Evolutionary conservation across 306 rosid species (phyloP).

Genomic region (Sicyos edulis): DNA sequence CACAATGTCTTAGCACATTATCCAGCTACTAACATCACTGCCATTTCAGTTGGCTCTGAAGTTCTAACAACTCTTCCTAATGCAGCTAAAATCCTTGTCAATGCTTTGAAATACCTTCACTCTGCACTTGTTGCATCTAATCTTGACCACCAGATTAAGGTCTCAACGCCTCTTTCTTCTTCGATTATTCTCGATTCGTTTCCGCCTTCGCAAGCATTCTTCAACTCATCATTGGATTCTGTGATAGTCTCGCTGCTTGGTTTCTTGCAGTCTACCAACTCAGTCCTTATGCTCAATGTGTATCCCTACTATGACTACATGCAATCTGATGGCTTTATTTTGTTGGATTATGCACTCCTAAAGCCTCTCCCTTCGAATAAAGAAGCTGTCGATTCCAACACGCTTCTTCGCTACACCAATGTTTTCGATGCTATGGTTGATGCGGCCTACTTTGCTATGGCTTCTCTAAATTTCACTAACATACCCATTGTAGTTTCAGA

Average conservation of each 20-base stretch:
- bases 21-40: slow-evolving; percentile 82
- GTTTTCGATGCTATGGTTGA: slow-evolving; percentile 88
- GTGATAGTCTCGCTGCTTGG: slow-evolving; percentile 73
- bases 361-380: slow-evolving; percentile 84
- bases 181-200: slow-evolving; percentile 82
- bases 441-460: slow-evolving; percentile 88
- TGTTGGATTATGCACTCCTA: slow-evolving; percentile 85
- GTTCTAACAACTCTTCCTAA: slow-evolving; percentile 69
- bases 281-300: slow-evolving; percentile 75
- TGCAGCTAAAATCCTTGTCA: slow-evolving; percentile 77
- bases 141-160: slow-evolving; percentile 70
- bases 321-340: slow-evolving; percentile 63
- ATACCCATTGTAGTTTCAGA: slow-evolving; percentile 77
- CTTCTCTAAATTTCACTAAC: slow-evolving; percentile 64
- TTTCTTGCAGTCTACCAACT: slow-evolving; percentile 77
- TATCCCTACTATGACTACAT: slow-evolving; percentile 85
- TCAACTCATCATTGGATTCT: slow-evolving; percentile 69
- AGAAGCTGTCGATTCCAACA: slow-evolving; percentile 86
- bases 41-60: slow-evolving; percentile 85
- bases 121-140: slow-evolving; percentile 87
- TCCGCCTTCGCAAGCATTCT: slow-evolving; percentile 94
- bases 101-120: slow-evolving; percentile 75
- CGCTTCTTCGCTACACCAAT: slow-evolving; percentile 79
- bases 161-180: slow-evolving; percentile 80
- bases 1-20: slow-evolving; percentile 78